Conservation (phyloP, 805 yeast genomes). For the Cyberlindnera misumaiensis region DNA sequence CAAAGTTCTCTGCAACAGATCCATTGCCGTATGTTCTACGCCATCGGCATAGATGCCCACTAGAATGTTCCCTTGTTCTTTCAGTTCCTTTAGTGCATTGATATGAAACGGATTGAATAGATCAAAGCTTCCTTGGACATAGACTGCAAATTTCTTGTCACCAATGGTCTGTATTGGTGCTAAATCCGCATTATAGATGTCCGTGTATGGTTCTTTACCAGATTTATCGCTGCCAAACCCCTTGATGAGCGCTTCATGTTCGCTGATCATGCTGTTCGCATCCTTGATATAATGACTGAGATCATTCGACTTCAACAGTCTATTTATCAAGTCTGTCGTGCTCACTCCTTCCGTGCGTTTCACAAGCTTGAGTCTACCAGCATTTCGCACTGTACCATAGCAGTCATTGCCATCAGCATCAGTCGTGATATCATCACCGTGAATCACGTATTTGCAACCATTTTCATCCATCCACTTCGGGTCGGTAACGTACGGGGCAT, state of each 20-base stretch:
- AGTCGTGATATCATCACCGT: conserved; percentile 96
- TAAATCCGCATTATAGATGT: conserved; percentile 32
- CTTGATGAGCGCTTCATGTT: conserved; percentile 11
- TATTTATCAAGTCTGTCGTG: conserved; percentile 89
- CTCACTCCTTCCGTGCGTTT: conserved; percentile 91
- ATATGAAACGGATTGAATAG: conserved; percentile 92
- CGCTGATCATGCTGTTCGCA: not conserved
- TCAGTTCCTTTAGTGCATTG: conserved; percentile 51
- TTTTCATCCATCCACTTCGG: conserved; percentile 63
- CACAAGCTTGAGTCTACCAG: conserved; percentile 85
- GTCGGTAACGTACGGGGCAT: conserved; percentile 92
- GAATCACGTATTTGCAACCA: conserved; percentile 87
- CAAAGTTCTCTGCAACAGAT: conserved; percentile 72
- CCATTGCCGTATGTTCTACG: conserved; percentile 62
- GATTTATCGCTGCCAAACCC: conserved; percentile 58
- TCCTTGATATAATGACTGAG: conserved; percentile 13
- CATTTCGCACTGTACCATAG: conserved; percentile 73
- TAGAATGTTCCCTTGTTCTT: conserved; percentile 30
- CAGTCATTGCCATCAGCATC: conserved; percentile 96
- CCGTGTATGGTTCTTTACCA: conserved; percentile 47
- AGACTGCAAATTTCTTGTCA: conserved; percentile 29
- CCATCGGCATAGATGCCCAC: conserved; percentile 74
- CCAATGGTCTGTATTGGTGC: conserved; percentile 14
- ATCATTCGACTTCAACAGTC: conserved; percentile 48
- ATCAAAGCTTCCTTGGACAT: conserved; percentile 84